These are phyloP conservation scores for Aphanoascus verrucosus DNA, from an alignment of 2,329 filamentous ascomycete genomes.

Conservation along the genomic window DNA sequence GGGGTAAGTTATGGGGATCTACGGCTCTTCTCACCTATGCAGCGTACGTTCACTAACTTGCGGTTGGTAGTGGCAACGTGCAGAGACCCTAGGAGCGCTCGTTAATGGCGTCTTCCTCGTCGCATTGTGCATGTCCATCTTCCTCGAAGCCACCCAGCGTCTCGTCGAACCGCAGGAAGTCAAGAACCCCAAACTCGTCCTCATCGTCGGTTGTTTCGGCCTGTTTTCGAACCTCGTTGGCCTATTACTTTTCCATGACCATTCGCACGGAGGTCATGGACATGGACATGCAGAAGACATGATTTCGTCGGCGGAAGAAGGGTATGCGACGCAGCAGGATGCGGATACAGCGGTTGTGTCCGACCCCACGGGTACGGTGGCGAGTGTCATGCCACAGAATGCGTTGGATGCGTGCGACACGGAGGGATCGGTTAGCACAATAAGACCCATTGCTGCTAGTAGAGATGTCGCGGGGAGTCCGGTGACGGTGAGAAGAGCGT, in stretches of 20 bases:
- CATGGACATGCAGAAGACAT: slow-evolving; percentile 38
- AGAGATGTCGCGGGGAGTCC: slow-evolving; percentile 16
- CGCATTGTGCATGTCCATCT: slow-evolving; percentile 88
- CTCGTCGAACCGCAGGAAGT: slow-evolving; percentile 87
- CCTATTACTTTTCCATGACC: slow-evolving; percentile 83
- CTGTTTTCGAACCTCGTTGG: slow-evolving; percentile 81
- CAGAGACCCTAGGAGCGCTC: slow-evolving; percentile 89
- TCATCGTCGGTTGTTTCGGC: slow-evolving; percentile 78
- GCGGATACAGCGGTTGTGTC: slow-evolving; percentile 31
- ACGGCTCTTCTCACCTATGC: background rate
- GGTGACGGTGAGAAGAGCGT: slow-evolving; percentile 1
- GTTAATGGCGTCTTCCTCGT: slow-evolving; percentile 98
- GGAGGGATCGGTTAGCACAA: slow-evolving; percentile 13
- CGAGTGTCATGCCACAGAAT: slow-evolving; percentile 54
- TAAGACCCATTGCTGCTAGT: slow-evolving; percentile 11
- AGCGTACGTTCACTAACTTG: background rate
- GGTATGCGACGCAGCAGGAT: slow-evolving; percentile 30
- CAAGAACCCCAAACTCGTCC: slow-evolving; percentile 70
- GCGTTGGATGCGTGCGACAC: slow-evolving; percentile 42
- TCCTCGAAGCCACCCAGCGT: slow-evolving; percentile 85
- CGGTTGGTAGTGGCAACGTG: slow-evolving; percentile 74
- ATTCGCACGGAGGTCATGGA: slow-evolving; percentile 64
- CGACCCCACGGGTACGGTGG: slow-evolving; percentile 49
- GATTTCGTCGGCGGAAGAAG: slow-evolving; percentile 29
- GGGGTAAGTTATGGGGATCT: slow-evolving; percentile 50